Evolutionary conservation across 2,329 filamentous ascomycete genomes (phyloP).

Genomic region (Apiospora aurea): DNA sequence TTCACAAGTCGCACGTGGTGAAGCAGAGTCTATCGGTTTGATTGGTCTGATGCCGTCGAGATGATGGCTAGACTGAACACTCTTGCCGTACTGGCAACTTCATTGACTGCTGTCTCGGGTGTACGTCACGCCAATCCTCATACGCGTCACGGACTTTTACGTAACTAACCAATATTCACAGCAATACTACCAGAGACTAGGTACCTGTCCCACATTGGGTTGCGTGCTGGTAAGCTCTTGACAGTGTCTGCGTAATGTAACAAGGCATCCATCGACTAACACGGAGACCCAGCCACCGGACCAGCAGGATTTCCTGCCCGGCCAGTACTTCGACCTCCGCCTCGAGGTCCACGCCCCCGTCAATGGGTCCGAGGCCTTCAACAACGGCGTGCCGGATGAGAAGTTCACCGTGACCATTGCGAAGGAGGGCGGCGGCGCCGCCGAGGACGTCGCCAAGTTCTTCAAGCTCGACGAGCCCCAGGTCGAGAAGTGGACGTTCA

Average conservation of each 20-base stretch:
- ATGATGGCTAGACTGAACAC: slow-evolving; percentile 49
- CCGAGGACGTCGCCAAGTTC: slow-evolving; percentile 66
- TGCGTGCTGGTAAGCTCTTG: slow-evolving; percentile 53
- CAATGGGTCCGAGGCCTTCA: slow-evolving; percentile 82
- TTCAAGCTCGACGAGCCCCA: slow-evolving; percentile 75
- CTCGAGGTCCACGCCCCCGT: slow-evolving; percentile 82
- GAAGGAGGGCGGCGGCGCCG: slow-evolving; percentile 62
- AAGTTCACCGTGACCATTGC: slow-evolving; percentile 78
- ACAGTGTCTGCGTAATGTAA: background rate
- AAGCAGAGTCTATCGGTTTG: background rate
- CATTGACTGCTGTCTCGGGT: slow-evolving; percentile 45
- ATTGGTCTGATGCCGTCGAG: slow-evolving; percentile 25
- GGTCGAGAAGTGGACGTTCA: slow-evolving; percentile 82
- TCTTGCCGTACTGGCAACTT: slow-evolving; percentile 42
- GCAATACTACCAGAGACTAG: slow-evolving; percentile 60
- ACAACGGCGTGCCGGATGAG: slow-evolving; percentile 72
- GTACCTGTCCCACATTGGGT: slow-evolving; percentile 64
- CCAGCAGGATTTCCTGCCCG: slow-evolving; percentile 80
- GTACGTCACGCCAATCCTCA: background rate
- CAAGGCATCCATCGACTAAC: background rate
- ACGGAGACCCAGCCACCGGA: slow-evolving; percentile 54
- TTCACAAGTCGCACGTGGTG: background rate
- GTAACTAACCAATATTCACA: background rate
- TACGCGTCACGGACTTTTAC: too few relatives aligned
- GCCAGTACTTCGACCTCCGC: slow-evolving; percentile 84